phyloP scores from a whole-genome alignment of 225 moss, liverwort and hornwort species.

The Straminergon stramineum region DNA sequence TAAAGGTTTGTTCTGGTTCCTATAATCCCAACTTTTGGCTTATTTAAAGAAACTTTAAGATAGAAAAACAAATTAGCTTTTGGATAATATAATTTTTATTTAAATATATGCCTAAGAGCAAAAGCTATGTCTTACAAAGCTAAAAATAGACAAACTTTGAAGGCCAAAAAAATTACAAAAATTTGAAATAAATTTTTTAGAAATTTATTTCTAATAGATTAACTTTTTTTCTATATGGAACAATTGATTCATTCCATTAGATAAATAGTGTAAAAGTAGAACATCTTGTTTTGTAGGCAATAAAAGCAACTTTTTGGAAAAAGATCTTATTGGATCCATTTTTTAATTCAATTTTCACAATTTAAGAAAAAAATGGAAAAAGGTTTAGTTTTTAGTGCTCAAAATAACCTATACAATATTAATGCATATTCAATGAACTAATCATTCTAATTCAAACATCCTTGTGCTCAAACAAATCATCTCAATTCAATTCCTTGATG shows the following conservation, averaged over 20 bases:
- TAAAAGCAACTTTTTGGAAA: background rate
- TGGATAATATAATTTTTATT: background rate
- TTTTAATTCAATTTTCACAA: background rate
- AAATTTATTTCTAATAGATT: background rate
- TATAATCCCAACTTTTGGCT: no score
- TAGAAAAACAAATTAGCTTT: background rate
- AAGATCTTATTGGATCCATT: background rate
- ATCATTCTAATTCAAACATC: background rate
- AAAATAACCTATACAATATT: background rate
- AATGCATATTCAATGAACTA: background rate
- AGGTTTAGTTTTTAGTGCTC: no score
- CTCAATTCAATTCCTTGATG: background rate
- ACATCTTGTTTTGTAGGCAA: rapidly evolving
- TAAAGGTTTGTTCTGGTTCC: background rate
- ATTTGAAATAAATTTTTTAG: background rate
- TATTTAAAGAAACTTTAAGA: rapidly evolving
- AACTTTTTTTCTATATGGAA: background rate
- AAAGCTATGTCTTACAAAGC: background rate
- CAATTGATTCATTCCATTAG: background rate
- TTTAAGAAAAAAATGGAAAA: background rate
- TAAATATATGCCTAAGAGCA: rapidly evolving
- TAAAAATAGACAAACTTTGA: background rate
- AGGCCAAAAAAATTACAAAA: background rate
- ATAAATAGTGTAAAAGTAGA: background rate
- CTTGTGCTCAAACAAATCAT: background rate